These are phyloP conservation scores for Heimioporus sp. DNA, from an alignment of 768 basidiomycete genomes.

Conservation along the genomic window DNA sequence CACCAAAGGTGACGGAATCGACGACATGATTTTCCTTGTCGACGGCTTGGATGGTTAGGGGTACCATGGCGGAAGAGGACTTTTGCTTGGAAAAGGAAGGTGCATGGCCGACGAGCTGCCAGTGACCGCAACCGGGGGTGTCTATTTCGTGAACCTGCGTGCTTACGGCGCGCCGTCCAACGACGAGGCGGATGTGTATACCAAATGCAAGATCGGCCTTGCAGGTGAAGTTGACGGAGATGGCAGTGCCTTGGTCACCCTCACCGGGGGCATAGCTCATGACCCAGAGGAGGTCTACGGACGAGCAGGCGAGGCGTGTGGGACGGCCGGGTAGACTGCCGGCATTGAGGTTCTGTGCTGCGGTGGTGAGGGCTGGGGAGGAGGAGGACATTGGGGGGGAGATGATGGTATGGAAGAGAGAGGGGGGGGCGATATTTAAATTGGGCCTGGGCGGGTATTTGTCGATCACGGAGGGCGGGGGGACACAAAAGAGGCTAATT, in stretches of 20 bases:
- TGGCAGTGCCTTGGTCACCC: constrained; percentile 60
- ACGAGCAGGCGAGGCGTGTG: constrained; percentile 42
- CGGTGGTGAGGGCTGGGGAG: constrained; percentile 3
- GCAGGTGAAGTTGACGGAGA: constrained; percentile 55
- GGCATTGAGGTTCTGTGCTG: constrained; percentile 8
- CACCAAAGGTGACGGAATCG: constrained; percentile 68
- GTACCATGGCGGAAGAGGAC: constrained; percentile 41
- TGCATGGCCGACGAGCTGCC: constrained; percentile 64
- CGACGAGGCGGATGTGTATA: constrained; percentile 69
- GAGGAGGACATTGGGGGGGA: constrained; percentile 3
- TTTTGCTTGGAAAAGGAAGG: constrained; percentile 49
- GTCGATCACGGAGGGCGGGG: constrained; percentile 17
- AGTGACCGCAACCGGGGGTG: constrained; percentile 46
- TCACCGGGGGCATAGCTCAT: constrained; percentile 62
- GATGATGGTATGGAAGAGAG: not conserved
- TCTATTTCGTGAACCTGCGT: constrained; percentile 62
- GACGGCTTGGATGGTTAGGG: constrained; percentile 62
- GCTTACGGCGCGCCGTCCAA: constrained; percentile 64
- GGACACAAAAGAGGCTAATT: constrained; percentile 14
- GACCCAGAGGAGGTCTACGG: constrained; percentile 57
- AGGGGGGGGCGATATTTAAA: constrained; percentile 21
- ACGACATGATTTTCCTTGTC: constrained; percentile 51
- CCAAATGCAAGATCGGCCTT: constrained; percentile 19
- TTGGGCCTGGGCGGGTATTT: constrained; percentile 12
- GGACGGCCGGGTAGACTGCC: constrained; percentile 6